Base-by-base conservation (phyloP, 139 green algal species). In the Edaphochlamys debaryana region DNA sequence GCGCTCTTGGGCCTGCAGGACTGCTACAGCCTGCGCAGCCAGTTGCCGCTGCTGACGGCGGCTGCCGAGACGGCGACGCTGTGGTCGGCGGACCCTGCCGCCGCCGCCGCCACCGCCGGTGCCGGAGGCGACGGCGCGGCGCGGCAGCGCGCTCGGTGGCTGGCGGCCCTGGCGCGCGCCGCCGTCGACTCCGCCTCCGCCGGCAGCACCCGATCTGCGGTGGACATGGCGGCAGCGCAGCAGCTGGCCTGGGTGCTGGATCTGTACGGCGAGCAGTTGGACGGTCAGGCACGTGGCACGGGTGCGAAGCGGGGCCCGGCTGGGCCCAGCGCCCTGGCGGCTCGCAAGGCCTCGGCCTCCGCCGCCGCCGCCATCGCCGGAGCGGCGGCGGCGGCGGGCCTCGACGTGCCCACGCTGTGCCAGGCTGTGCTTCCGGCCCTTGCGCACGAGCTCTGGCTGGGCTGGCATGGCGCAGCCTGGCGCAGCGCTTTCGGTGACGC, bases 161-260 rank as follows among this genome's bases (percentile, higher is more conserved):
- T 74, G 40, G 23, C 45, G 45, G 22, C 23, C 3, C n/a, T 4
- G n/a, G 76, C 78, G 6, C 78, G 67, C 29, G 48, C 48, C 5
- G 78, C 67, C 19, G 32, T 81, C 42, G 69, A 63, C 0, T 25
- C 42, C 25, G 58, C 66, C 9, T 1, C 70, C 29, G 17, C 27
- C 37, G 77, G 62, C 1, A 67, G 54, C 27, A 69, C 58, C 32
- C 79, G 87, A 41, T 76, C 38, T 1, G 36, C 86, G 23, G 67
- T 41, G 11, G 87, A 87, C 32, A n/a, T 85, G 25, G 91, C 90
- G 4, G 60, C 91, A 0, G 80, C 90, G 29, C 91, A 94, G 84
- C 93, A 95, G 86, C 92, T 98, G 25, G 15, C 82, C 0, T 98
- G 94, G 95, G 76, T 97, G 52, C 72, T 94, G n/a, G 87, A 96